Evolutionary conservation across 257 asterid species (phyloP).

Genomic region (Solanum phureja): DNA sequence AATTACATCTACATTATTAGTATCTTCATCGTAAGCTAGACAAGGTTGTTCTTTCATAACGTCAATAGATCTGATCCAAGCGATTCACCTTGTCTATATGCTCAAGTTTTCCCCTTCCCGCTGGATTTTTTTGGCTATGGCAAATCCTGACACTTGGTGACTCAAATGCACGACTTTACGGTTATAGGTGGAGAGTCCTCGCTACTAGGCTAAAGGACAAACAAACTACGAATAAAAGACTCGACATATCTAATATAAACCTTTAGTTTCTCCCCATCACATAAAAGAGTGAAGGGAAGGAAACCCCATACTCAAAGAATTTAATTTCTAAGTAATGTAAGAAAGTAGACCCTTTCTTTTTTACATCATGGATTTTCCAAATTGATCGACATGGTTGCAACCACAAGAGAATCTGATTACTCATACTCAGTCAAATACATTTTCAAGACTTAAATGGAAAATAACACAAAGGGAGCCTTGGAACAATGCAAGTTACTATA

Average conservation of each 20-base stretch:
- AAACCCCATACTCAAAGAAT: background rate
- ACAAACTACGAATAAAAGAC: background rate
- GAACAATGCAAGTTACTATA: background rate
- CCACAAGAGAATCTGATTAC: background rate
- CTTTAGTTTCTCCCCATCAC: background rate
- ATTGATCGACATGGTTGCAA: background rate
- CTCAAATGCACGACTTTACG: background rate
- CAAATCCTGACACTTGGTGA: background rate
- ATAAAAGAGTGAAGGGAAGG: background rate
- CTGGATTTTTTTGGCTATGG: background rate
- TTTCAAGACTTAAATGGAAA: background rate
- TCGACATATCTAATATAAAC: background rate
- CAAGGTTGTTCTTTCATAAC: background rate
- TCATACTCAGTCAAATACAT: background rate
- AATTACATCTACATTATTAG: background rate
- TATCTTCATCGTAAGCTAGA: background rate
- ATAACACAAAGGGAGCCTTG: background rate
- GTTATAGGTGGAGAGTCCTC: background rate
- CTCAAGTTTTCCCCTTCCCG: background rate
- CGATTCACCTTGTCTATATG: background rate
- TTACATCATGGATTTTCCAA: background rate
- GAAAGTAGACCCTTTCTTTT: background rate
- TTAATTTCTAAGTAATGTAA: background rate
- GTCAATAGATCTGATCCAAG: background rate
- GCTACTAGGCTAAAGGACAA: background rate